Conservation (phyloP, 148 eudicot genomes). For the Drosera capensis region DNA sequence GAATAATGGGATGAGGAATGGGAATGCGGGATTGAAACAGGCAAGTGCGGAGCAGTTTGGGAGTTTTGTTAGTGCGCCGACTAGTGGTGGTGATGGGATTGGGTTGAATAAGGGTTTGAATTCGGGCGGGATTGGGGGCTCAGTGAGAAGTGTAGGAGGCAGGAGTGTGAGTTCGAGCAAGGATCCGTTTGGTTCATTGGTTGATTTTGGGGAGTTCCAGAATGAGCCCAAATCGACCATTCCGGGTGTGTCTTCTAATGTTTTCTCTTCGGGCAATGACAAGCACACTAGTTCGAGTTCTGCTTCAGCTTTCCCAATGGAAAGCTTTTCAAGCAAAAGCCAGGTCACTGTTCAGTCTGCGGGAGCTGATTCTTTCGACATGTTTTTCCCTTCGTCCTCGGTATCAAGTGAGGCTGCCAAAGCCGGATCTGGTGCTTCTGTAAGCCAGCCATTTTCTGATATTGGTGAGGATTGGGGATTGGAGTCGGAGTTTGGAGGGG, state of each 20-base stretch:
- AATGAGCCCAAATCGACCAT: slow-evolving; percentile 29
- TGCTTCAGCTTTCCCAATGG: slow-evolving; percentile 20
- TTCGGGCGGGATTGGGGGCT: slow-evolving; percentile 33
- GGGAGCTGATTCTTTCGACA: slow-evolving; percentile 40
- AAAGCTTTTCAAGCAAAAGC: slow-evolving; percentile 29
- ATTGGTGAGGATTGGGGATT: slow-evolving; percentile 72
- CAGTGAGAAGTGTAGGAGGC: slow-evolving; percentile 21
- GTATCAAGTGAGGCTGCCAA: slow-evolving; percentile 15
- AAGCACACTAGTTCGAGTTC: slow-evolving; percentile 14
- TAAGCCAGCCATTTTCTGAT: slow-evolving; percentile 35
- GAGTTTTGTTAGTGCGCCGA: slow-evolving; percentile 10
- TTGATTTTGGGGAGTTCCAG: slow-evolving; percentile 54
- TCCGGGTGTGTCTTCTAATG: slow-evolving; percentile 12
- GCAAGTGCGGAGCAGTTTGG: slow-evolving; percentile 19
- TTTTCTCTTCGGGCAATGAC: slow-evolving; percentile 14
- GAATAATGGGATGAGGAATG: slow-evolving; percentile 6
- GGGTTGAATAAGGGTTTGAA: slow-evolving; percentile 17
- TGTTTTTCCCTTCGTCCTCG: slow-evolving; percentile 32
- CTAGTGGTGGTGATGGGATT: slow-evolving; percentile 11
- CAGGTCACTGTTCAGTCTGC: slow-evolving; percentile 28
- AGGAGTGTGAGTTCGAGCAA: slow-evolving; percentile 27
- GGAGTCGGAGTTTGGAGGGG: slow-evolving; percentile 29
- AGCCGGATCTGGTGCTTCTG: slow-evolving; percentile 16
- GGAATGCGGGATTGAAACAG: slow-evolving; percentile 14
- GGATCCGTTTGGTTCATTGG: slow-evolving; percentile 69